These are phyloP conservation scores for Coleophoma crateriformis DNA, from an alignment of 2,329 filamentous ascomycete species.

Conservation along the genomic window DNA sequence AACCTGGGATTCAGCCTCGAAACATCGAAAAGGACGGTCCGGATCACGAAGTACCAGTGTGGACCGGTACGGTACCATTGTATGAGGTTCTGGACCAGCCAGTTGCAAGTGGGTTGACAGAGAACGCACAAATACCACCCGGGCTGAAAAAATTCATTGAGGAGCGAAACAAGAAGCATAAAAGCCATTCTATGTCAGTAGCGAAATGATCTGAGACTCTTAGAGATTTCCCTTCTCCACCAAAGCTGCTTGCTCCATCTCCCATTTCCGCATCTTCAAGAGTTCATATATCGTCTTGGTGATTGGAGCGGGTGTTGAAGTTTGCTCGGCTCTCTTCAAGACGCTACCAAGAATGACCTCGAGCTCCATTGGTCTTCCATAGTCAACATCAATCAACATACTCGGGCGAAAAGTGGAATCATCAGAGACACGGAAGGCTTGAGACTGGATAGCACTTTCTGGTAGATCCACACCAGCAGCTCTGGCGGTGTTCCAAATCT, in stretches of 20 bases:
- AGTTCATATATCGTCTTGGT: constrained; percentile 46
- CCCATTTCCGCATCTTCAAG: constrained; percentile 41
- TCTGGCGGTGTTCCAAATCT: constrained; percentile 16
- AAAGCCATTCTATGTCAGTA: neutral
- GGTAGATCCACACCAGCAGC: constrained; percentile 15
- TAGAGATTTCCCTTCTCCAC: neutral
- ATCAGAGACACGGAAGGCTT: constrained; percentile 6
- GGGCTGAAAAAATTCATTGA: neutral
- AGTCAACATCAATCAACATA: constrained; percentile 46
- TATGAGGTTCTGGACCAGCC: neutral
- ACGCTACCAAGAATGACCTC: constrained; percentile 49
- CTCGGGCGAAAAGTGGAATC: constrained; percentile 20
- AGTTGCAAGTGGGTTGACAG: neutral
- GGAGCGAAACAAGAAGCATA: neutral
- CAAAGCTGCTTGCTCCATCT: constrained; percentile 8
- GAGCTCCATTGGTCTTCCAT: constrained; percentile 43
- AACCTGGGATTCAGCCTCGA: constrained; percentile 3
- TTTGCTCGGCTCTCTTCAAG: constrained; percentile 39
- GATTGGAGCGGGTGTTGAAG: constrained; percentile 42
- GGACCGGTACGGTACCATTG: neutral
- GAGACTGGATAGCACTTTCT: constrained; percentile 9
- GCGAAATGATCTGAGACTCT: neutral
- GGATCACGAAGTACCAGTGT: neutral
- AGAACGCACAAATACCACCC: neutral
- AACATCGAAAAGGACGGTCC: constrained; percentile 3